Percentiles rank a stretch among this genome's conserved stretches.
phyloP scores from a whole-genome alignment of 306 rosid species.

The Cercis canadensis region DNA sequence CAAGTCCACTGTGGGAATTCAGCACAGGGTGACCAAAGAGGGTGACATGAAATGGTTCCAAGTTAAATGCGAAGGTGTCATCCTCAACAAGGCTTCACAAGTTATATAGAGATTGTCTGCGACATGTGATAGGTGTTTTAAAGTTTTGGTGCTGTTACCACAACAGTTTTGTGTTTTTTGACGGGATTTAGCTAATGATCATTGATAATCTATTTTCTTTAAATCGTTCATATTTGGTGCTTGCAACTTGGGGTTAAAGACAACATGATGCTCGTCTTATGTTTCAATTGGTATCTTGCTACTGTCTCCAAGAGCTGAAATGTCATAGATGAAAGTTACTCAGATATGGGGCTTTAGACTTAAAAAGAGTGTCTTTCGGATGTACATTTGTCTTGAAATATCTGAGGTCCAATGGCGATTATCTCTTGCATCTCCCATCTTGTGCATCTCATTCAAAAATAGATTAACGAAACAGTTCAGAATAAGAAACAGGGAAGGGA shows the following conservation, averaged over 20 bases:
- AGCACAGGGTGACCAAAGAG: conserved; percentile 65
- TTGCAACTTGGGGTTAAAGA: neutral
- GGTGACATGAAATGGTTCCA: conserved; percentile 75
- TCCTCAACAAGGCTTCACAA: conserved; percentile 63
- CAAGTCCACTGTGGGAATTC: conserved; percentile 68
- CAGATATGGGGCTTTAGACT: too few relatives aligned
- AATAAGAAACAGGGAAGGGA: too few relatives aligned
- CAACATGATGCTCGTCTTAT: neutral
- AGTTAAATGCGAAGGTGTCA: conserved; percentile 69
- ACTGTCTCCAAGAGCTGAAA: too few relatives aligned
- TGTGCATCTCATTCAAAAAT: too few relatives aligned
- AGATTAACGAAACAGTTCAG: too few relatives aligned
- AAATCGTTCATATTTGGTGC: neutral
- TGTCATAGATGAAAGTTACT: too few relatives aligned
- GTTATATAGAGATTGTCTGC: conserved; percentile 21
- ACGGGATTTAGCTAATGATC: neutral
- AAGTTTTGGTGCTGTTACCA: conserved; percentile 27
- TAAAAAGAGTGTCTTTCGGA: too few relatives aligned
- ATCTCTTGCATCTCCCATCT: too few relatives aligned
- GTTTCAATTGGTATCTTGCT: neutral
- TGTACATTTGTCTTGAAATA: too few relatives aligned
- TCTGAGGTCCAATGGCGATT: too few relatives aligned
- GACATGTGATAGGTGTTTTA: conserved; percentile 15
- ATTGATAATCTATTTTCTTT: neutral
- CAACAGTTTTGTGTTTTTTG: neutral